Evolutionary conservation across 1,284 basidiomycete genomes (phyloP), one percentile per base, ranked within the genome.

Genomic region (Papiliotrema flavescens): DNA sequence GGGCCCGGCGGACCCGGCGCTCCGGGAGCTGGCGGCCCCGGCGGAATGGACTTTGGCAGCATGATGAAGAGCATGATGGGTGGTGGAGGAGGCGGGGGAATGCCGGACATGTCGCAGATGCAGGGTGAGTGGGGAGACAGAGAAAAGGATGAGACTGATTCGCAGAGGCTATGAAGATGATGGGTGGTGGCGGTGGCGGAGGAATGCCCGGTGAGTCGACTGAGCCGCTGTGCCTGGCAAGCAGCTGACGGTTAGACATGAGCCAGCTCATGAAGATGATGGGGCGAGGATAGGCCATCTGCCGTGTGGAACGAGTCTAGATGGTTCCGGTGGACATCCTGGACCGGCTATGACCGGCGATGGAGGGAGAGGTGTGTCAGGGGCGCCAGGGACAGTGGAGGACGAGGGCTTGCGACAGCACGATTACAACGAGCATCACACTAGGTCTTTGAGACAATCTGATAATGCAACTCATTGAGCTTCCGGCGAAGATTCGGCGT

Each of bases 161-260:
- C 17, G 34, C 56, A 72, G 71, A 74, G 57, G 90, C 92, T 85
- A 92, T 94, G 87, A 77, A 84, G 49, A 89, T 89, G 19, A 76
- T 77, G 59, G 79, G 76, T 7, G 73, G 73, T 3, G 74, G 67
- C 0, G 71, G 70, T 22, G 73, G 72, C 23, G 74, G 73, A 8
- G 74, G 73, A 9, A 76, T 78, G 76, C 74, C 74, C 20, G 71
- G 72, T 71, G 42, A 64, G 69, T 63, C 20, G 13, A 19, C 26
- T 24, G 19, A 47, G 8, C 39, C 15, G 15, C 15, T 7, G 15
- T 22, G 40, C 13, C 24, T 4, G 14, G 20, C 36, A 34, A 19
- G 20, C 17, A 17, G 52, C 26, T 39, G 15, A n/a, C 9, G 13
- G 28, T 34, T 40, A 68, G 67, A 67, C 41, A 69, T 69, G 65